These are phyloP conservation scores for Lophiotrema nucula DNA, from an alignment of 495 filamentous ascomycete genomes.

Conservation along the genomic window DNA sequence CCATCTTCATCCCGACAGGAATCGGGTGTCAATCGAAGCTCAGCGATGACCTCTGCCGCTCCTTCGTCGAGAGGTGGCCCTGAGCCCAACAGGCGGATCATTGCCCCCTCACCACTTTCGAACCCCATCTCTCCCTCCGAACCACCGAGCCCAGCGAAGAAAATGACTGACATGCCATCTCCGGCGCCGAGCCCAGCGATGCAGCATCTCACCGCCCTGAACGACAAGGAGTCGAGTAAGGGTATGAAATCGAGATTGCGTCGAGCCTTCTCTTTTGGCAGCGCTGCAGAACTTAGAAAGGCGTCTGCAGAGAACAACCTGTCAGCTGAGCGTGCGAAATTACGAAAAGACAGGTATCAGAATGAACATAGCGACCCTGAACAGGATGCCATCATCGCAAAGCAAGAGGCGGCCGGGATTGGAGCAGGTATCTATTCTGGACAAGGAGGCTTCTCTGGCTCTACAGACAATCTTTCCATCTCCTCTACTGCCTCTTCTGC, in stretches of 20 bases:
- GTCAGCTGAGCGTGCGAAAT: slow-evolving; percentile 59
- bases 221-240: slow-evolving; percentile 68
- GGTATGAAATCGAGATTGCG: slow-evolving; percentile 88
- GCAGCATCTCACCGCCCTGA: slow-evolving; percentile 75
- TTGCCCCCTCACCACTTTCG: slow-evolving; percentile 81
- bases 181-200: slow-evolving; percentile 64
- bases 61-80: slow-evolving; percentile 63
- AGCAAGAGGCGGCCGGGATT: slow-evolving; percentile 87
- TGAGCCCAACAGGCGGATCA: slow-evolving; percentile 65
- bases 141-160: slow-evolving; percentile 32
- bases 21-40: slow-evolving; percentile 5
- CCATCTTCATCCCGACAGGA: slow-evolving; percentile 42
- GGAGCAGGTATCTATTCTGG: slow-evolving; percentile 93
- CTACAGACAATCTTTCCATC: slow-evolving; percentile 94
- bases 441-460: slow-evolving; percentile 81
- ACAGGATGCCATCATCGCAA: slow-evolving; percentile 79
- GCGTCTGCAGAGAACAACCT: slow-evolving; percentile 65
- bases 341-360: slow-evolving; percentile 64
- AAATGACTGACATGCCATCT: slow-evolving; percentile 21
- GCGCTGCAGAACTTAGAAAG: slow-evolving; percentile 85
- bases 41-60: not conserved
- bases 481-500: slow-evolving; percentile 97
- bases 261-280: slow-evolving; percentile 95
- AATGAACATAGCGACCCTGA: slow-evolving; percentile 43
- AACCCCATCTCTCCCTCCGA: slow-evolving; percentile 59